Evolutionary conservation across 805 yeast genomes (phyloP), one percentile per base, ranked within the genome.

Genomic region (Candida adriatica): DNA sequence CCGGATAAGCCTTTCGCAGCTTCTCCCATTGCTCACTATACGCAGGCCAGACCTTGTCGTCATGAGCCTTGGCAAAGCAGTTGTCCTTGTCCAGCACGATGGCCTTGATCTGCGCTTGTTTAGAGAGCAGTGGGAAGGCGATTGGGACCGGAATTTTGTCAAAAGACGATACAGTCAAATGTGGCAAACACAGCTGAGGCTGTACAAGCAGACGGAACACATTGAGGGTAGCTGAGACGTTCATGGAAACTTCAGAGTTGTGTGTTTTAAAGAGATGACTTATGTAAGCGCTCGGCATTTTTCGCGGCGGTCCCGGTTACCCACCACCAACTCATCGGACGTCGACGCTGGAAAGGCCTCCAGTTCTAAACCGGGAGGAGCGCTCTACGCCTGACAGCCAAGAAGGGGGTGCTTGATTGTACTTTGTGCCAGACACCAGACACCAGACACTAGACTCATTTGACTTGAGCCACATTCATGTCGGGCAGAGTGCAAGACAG

Each of bases 71-170:
- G 5, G 98, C 94, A 53, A 92, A 83, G 51, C 97, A 90, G 55
- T 92, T 92, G 58, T 92, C 98, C 54, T 92, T 92, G 51, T 92
- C 98, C 16, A 92, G 62, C 0, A 92, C 90, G 2, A 88, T 68
- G 0, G 87, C 94, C 48, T 74, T 79, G 35, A 84, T 80, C 5
- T 46, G 45, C 29, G 58, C 35, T 37, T 46, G 31, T 5, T 8
- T 17, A 9, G 16, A 16, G 15, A 2, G 53, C 30, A 33, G 41
- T 66, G 30, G 64, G 16, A 59, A 59, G 27, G 18, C 32, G 16
- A 71, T 41, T 0, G 92, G 84, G 4, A 80, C 51, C 0, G 78
- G 70, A 4, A 82, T 52, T 30, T 72, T 69, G 44, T 73, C 77
- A 44, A 81, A 80, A 1, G 75, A 72, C 13, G 69, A 51, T 10